Evolutionary conservation across 169 alveolate species (phyloP).

Genomic region (Haemoproteus tartakovskyi): DNA sequence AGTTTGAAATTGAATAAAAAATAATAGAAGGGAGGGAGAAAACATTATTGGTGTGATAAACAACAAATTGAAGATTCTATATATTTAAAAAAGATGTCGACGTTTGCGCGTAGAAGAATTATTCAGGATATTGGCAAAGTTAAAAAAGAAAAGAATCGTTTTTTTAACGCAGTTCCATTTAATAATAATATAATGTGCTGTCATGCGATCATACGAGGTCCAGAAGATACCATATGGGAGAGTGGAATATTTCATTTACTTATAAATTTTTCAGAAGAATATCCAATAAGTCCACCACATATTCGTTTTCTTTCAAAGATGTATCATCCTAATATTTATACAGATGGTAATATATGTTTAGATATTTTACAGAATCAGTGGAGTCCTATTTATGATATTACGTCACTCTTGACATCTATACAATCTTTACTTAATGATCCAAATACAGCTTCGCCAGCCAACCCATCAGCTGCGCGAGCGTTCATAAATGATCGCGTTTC

Average conservation of each 20-base stretch:
- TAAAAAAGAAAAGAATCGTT: constrained; percentile 86
- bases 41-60: no score
- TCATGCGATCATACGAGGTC: constrained; percentile 94
- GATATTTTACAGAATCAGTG: constrained; percentile 90
- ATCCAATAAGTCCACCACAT: constrained; percentile 91
- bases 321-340: constrained; percentile 90
- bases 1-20: no score
- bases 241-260: constrained; percentile 90
- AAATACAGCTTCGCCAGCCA: constrained; percentile 94
- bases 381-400: constrained; percentile 93
- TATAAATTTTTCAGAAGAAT: constrained; percentile 88
- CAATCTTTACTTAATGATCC: constrained; percentile 93
- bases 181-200: constrained; percentile 90
- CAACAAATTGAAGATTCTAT: no score
- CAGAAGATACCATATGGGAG: constrained; percentile 95
- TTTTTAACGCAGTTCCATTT: constrained; percentile 90
- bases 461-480: constrained; percentile 91
- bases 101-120: constrained; percentile 86
- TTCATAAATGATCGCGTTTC: constrained; percentile 74
- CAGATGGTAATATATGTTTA: constrained; percentile 89
- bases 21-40: no score
- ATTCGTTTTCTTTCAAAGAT: constrained; percentile 83
- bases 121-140: constrained; percentile 87
- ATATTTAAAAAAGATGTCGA: constrained; percentile 69
- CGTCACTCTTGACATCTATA: constrained; percentile 90